Conservation (phyloP, 2,329 filamentous ascomycete genomes). For the Trichophyton schoenleinii region DNA sequence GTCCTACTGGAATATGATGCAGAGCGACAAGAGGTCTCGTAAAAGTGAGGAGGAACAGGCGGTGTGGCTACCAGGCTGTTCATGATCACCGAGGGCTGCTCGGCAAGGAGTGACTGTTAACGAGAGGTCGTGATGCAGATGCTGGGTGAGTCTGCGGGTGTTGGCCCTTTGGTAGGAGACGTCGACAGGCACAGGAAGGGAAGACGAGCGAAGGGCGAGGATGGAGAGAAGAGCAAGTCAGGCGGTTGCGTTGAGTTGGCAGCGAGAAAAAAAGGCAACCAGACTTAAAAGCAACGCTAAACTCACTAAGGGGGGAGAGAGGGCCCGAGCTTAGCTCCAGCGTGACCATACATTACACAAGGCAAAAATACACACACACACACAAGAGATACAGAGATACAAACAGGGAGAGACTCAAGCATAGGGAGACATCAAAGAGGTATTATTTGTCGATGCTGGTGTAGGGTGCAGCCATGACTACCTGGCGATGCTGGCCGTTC, state of each 20-base stretch:
- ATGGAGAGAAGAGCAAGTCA: neutral
- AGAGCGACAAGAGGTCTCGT: slow-evolving; percentile 47
- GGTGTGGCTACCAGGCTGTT: slow-evolving; percentile 48
- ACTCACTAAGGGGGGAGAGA: neutral
- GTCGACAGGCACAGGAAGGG: neutral
- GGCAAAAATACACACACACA: neutral
- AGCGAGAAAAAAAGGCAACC: neutral
- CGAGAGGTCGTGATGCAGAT: neutral
- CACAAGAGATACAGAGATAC: too few species aligned
- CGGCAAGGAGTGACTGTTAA: slow-evolving; percentile 9
- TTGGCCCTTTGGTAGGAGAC: neutral
- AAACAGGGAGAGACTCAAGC: too few species aligned
- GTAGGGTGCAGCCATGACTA: too few species aligned
- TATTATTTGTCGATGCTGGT: too few species aligned
- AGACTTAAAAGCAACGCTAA: too few species aligned
- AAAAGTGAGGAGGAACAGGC: slow-evolving; percentile 51
- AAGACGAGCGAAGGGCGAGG: neutral
- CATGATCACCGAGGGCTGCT: slow-evolving; percentile 35
- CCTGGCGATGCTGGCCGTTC: too few species aligned
- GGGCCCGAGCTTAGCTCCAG: neutral
- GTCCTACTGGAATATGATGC: slow-evolving; percentile 47
- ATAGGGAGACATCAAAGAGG: too few species aligned
- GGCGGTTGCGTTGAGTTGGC: slow-evolving; percentile 3
- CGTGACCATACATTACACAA: neutral
- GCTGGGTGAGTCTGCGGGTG: neutral